These are phyloP conservation scores for Saccharomycopsis sp. DNA, from an alignment of 805 yeast genomes.

Conservation along the genomic window DNA sequence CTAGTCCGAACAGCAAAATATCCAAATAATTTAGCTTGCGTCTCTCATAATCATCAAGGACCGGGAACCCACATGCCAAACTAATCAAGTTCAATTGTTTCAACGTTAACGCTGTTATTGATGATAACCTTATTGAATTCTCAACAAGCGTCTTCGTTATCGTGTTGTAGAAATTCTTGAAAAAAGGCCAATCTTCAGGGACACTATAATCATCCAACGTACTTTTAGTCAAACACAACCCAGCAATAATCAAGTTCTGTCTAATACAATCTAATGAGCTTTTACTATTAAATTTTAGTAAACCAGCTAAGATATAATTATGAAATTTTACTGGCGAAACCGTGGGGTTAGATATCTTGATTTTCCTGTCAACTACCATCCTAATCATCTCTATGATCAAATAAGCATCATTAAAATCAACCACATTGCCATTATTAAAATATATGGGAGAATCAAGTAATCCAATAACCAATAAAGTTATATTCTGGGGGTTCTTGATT, in stretches of 20 bases:
- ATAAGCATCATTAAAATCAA: slow-evolving; percentile 8
- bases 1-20: slow-evolving; percentile 5
- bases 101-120: neutral
- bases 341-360: slow-evolving; percentile 14
- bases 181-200: slow-evolving; percentile 14
- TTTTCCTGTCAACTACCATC: slow-evolving; percentile 12
- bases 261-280: neutral
- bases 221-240: slow-evolving; percentile 5
- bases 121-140: slow-evolving; percentile 2
- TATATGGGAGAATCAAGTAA: slow-evolving; percentile 7
- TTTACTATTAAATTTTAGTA: neutral
- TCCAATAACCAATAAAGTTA: neutral
- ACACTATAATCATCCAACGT: slow-evolving; percentile 2
- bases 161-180: slow-evolving; percentile 11
- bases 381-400: slow-evolving; percentile 9
- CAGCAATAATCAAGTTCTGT: slow-evolving; percentile 17
- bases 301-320: slow-evolving; percentile 4
- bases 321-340: slow-evolving; percentile 14
- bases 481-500: slow-evolving; percentile 3
- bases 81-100: slow-evolving; percentile 13
- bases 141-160: slow-evolving; percentile 3
- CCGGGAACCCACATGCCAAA: slow-evolving; percentile 11
- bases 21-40: neutral
- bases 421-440: neutral
- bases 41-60: slow-evolving; percentile 2